Base-by-base conservation (phyloP, 1,284 basidiomycete species). In the Phenoliferia sp. region DNA sequence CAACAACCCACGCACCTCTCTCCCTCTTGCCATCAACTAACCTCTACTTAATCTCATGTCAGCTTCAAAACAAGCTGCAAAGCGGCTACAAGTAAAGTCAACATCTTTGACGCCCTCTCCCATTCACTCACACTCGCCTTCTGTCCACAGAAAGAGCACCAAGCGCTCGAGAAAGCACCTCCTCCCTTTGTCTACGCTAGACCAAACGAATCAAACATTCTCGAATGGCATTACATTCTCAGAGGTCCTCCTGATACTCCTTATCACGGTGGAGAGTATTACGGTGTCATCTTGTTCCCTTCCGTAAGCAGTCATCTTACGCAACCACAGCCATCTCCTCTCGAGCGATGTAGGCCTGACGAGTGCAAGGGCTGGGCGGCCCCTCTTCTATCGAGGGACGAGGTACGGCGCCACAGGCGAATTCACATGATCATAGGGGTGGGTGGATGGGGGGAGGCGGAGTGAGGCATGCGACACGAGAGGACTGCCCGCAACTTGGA, bases 191-290 rank as follows among this genome's bases (percentile, higher is more conserved):
- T 74, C 39, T 67, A 70, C 52, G 75, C 76, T 1, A 32, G 68
- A 15, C 75, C 76, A 22, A 71, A 71, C 59, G 59, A 77, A 48
- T 55, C 59, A 39, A 75, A 77, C 64, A 70, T 76, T 26, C 69
- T 76, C 10, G 73, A 75, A 34, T 76, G 73, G 68, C 75, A 75
- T 61, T 75, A 66, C 66, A 69, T 77, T 58, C 68, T 77, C 31
- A 70, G 73, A 29, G 76, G 73, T 22, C 74, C 64, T 29, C 66
- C 64, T 9, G 69, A 71, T 12, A 67, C 71, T 50, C 68, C 75
- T 2, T 75, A 68, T 54, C 63, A 48, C 0, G 71, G 73, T 12
- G 76, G 76, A 9, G 75, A 77, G 59, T 77, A 76, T 62, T 75
- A 73, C 65, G 76, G 74, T 2, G 68, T 69, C 28, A 57, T 76